Evolutionary conservation across 2,329 filamentous ascomycete genomes (phyloP), one percentile per base, ranked within the genome.

Genomic region (Penicillium crustosum): DNA sequence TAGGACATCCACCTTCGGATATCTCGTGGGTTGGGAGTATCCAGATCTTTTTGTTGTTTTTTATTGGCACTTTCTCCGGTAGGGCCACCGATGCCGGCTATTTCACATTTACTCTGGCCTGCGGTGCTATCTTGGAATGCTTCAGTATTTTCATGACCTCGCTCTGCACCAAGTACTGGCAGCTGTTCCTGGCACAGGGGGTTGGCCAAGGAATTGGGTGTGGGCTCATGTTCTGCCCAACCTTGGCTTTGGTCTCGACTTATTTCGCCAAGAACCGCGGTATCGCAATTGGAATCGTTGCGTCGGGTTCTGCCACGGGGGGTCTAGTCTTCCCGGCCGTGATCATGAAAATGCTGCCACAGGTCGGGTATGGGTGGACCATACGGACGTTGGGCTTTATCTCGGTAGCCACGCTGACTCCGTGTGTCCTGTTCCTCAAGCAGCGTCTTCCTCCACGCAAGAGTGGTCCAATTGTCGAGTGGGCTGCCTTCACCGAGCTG

Each of bases 311-410:
- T 27, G 81, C 81, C 0, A 82, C 82, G 0, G 88, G 87, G 1
- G 86, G 86, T 0, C 74, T 89, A 23, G 77, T 89, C 3, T 90
- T 87, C 66, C 86, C 87, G 0, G 76, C 83, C 2, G 78, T 85
- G 19, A 77, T 82, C 1, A 77, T 80, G 65, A 80, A 85, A 53
- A 72, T 89, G 12, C 73, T 88, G 2, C 83, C 85, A 0, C 77
- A 75, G 19, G 73, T 89, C 4, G 87, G 87, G 0, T 89, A 88
- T 65, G 77, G 78, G 0, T 89, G 86, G 85, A 86, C 87, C 0
- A 79, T 87, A n/a, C 77, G 86, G 0, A 79, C 82, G 0, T 78
- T 88, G 60, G 86, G 82, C 0, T 81, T 89, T 51, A 79, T 89
- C 33, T 83, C 85, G 27, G 62, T 88, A 2, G 79, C 73, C 0